Base-by-base conservation (phyloP, 139 green algal species). In the Coelastrella sp. region DNA sequence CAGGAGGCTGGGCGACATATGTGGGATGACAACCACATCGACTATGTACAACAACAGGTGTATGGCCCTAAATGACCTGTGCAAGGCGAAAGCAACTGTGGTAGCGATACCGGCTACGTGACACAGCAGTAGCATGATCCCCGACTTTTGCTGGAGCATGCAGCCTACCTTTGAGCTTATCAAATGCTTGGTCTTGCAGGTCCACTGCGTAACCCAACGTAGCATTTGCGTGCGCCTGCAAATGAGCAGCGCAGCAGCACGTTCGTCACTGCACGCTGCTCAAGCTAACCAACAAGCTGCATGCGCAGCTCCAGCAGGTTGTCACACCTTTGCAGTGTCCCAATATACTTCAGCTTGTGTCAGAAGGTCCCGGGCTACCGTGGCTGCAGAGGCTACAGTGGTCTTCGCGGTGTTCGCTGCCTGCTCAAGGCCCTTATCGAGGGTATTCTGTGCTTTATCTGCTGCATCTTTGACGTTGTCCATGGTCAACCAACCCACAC, bases 321-420 rank as follows among this genome's bases (percentile, higher is more conserved):
- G 17, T 11, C 75, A 82, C 84, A 88, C 84, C 84, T 88, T 80
- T 80, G 84, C 84, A 24, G 68, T 88, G 10, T 88, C 84, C 84
- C 49, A 81, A 9, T 59, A 72, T n/a, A 22, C n/a, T 7, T 81
- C 35, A 3, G 65, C 84, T 49, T 70, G 35, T 17, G 35, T 24
- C 5, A 88, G 20, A 25, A 58, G 57, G 49, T 75, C 68, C 49
- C 66, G 84, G 22, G 68, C 84, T 57, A 24, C 22, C 20, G 66
- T 60, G 15, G 66, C 74, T 35, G 84, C 84, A 20, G n/a, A 35
- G 6, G 82, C 82, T 7, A 87, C 24, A 27, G 17, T 7, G 15
- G 27, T 65, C 63, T 87, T 87, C 8, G 59, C 82, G 6, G 82
- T 78, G 63, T 15, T 63, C 9, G 49, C 63, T 60, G 84, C 84